Base-by-base conservation (phyloP, 345 rosid genomes). In the Arabidopsis arenosa region DNA sequence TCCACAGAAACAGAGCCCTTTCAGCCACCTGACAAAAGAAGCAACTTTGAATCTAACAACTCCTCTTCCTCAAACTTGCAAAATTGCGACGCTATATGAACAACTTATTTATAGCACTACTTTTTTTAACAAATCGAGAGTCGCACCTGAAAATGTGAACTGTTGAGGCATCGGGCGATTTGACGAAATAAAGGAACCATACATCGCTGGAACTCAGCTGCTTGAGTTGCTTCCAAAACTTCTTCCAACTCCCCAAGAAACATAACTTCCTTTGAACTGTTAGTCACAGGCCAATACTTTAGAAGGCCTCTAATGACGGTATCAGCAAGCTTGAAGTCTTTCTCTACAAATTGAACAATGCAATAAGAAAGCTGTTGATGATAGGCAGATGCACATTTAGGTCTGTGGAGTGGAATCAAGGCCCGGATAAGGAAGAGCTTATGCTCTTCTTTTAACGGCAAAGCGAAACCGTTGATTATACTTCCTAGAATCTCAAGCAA, bases 391-490 rank as follows among this genome's bases (percentile, higher is more conserved):
- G 86, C 86, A 59, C 93, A 83, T 75, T 84, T 88, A 57, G 92
- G 88, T 78, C 86, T 88, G 86, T 90, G 96, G 8, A 90, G 93
- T 13, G 96, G 96, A 70, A 90, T 90, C 84, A 90, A 75, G 3
- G 88, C 93, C 35, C 93, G 85, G 15, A 88, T 83, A 36, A 90
- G 85, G 80, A 90, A 90, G 13, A 90, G 87, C 65, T 90, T 90
- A 78, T 90, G 96, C 76, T 90, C 96, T 84, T 90, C 93, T 86
- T 90, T 90, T 68, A 90, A 82, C 12, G 96, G 96, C 81, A 90
- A 80, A 68, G 96, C 91, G 59, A 90, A 90, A 41, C 96, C 96
- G 41, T 90, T 88, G 60, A 88, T 88, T 74, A 90, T 85, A 77
- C 96, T 90, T 40, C 93, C 96, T 18, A 90, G 83, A 32, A 90